phyloP scores from a whole-genome alignment of 176 grass and related monocot species.

The Typha latifolia region DNA sequence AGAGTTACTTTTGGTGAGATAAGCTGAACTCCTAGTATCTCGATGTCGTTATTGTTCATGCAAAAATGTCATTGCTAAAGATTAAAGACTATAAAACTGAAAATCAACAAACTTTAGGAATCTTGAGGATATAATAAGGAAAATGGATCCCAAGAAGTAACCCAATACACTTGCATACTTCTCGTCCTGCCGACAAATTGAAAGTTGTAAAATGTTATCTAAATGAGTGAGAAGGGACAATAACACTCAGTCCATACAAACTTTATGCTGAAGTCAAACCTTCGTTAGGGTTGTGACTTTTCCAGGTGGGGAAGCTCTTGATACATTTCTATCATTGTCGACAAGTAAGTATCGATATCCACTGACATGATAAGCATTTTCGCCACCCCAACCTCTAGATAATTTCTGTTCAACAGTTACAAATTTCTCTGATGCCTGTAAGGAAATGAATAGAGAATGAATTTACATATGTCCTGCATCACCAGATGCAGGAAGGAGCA shows the following conservation, averaged over 20 bases:
- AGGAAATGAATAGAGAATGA: slow-evolving; percentile 11
- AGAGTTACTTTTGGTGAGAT: not conserved
- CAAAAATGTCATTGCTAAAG: not conserved
- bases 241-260: not conserved
- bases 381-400: slow-evolving; percentile 83
- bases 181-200: not conserved
- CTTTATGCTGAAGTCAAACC: slow-evolving; percentile 31
- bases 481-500: not conserved
- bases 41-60: not conserved
- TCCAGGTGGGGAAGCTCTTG: slow-evolving; percentile 81
- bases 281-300: slow-evolving; percentile 90
- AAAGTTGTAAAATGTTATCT: slow-evolving; percentile 1
- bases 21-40: not conserved
- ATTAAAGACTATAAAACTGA: not conserved
- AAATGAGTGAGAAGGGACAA: not conserved
- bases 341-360: slow-evolving; percentile 84
- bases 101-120: no score
- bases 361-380: slow-evolving; percentile 92
- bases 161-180: no score
- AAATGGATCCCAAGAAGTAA: not conserved
- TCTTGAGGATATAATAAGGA: not conserved
- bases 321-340: slow-evolving; percentile 59
- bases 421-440: slow-evolving; percentile 78
- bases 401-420: slow-evolving; percentile 69
- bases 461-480: not conserved